Evolutionary conservation across 805 yeast species (phyloP).

Genomic region (Wickerhamomyces hampshirensis): DNA sequence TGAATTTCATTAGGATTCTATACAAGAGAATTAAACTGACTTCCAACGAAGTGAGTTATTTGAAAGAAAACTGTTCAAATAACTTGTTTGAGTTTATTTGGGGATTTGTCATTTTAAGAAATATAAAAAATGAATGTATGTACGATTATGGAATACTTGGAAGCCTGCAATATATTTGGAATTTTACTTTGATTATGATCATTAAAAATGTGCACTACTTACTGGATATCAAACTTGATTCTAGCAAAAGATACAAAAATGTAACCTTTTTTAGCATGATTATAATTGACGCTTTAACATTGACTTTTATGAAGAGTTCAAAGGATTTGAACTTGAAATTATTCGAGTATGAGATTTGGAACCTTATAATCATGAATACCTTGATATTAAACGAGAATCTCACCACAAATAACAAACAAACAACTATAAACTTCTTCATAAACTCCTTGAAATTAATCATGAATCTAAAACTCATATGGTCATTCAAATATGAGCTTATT

Average conservation of each 20-base stretch:
- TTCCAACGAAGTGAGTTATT: constrained; percentile 3
- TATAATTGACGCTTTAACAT: not conserved
- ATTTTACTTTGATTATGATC: not conserved
- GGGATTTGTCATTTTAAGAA: constrained; percentile 13
- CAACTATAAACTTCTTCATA: too few relatives aligned
- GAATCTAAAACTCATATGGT: constrained; percentile 1
- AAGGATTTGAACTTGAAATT: not conserved
- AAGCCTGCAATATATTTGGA: not conserved
- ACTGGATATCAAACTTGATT: not conserved
- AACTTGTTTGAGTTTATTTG: constrained; percentile 15
- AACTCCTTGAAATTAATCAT: not conserved
- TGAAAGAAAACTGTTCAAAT: constrained; percentile 15
- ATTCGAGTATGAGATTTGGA: constrained; percentile 19
- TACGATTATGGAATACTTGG: not conserved
- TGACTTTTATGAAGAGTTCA: constrained; percentile 1
- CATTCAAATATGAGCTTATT: constrained; percentile 2
- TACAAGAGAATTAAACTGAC: not conserved
- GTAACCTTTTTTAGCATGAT: not conserved
- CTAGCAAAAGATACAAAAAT: not conserved
- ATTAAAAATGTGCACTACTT: not conserved
- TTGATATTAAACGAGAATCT: not conserved
- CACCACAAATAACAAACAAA: too few relatives aligned
- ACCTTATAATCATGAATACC: constrained; percentile 4
- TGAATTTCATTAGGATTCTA: not conserved
- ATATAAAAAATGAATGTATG: constrained; percentile 8